Conservation (phyloP, 1,139 yeast genomes). For the Magnusiomyces ingens region DNA sequence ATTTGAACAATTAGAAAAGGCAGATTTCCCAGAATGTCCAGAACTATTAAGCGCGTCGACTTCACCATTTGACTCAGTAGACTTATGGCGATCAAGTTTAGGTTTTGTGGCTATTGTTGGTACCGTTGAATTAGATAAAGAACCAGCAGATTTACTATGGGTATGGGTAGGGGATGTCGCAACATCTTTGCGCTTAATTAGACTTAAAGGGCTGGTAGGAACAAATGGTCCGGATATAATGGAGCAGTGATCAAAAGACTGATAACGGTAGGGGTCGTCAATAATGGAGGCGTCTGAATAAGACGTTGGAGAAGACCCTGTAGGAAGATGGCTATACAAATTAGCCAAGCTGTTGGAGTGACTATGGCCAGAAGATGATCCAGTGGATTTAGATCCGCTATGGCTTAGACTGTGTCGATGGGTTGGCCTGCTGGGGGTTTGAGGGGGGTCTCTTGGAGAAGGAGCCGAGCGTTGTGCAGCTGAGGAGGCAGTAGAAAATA, state of each 20-base stretch:
- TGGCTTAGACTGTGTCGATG: constrained; percentile 8
- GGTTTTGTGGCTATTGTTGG: no score
- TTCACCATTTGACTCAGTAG: no score
- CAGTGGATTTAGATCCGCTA: constrained; percentile 2
- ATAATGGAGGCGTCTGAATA: constrained; percentile 1
- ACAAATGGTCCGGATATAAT: background rate
- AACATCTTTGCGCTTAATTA: no score
- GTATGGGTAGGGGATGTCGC: no score
- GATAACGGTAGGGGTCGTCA: constrained; percentile 12
- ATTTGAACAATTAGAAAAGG: background rate
- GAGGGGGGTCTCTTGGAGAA: background rate
- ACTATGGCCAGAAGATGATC: background rate
- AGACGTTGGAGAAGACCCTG: background rate
- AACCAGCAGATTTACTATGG: no score
- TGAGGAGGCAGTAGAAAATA: constrained; percentile 2
- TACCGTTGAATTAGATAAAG: no score
- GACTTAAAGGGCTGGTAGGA: constrained; percentile 3
- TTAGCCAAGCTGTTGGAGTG: background rate
- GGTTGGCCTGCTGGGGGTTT: background rate
- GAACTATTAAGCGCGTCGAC: constrained; percentile 1
- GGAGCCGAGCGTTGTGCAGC: no score
- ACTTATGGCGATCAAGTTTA: no score
- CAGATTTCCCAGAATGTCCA: constrained; percentile 1
- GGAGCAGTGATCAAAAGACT: background rate
- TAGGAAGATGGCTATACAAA: background rate